Percentiles rank a stretch among this genome's conserved stretches.
phyloP scores from a whole-genome alignment of 108 stramenopile genomes.

The Stephanodiscus triporus region DNA sequence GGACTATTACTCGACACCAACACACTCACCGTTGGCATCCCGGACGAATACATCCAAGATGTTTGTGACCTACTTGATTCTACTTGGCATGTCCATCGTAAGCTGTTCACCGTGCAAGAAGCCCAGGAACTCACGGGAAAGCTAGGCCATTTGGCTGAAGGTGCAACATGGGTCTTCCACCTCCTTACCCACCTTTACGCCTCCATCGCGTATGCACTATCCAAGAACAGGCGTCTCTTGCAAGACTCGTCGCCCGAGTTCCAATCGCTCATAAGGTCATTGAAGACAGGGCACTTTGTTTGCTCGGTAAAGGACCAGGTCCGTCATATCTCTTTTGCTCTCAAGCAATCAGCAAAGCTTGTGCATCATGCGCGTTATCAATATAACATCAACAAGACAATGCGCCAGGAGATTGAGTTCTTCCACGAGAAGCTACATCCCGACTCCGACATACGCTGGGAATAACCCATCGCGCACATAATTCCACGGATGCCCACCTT shows the following conservation, averaged over 20 bases:
- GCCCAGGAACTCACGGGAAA: conserved; percentile 11
- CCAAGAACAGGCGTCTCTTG: not conserved
- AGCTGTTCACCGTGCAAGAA: not conserved
- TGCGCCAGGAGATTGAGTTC: conserved; percentile 22
- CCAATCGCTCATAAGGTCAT: no score
- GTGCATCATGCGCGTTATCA: not conserved
- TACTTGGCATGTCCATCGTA: not conserved
- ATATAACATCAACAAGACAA: conserved; percentile 12
- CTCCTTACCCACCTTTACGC: conserved; percentile 17
- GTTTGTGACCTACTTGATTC: not conserved
- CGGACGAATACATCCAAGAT: conserved; percentile 9
- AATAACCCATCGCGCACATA: conserved; percentile 10
- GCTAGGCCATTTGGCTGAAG: conserved; percentile 19
- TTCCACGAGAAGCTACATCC: conserved; percentile 3
- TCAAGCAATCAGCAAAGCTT: not conserved
- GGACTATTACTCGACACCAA: not conserved
- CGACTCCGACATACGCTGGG: not conserved
- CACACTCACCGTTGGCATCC: not conserved
- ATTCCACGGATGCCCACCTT: not conserved
- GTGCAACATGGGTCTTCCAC: conserved; percentile 22
- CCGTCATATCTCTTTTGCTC: not conserved
- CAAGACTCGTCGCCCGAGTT: conserved; percentile 1
- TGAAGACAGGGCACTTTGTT: no score
- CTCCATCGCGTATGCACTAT: conserved; percentile 15
- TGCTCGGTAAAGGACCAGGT: not conserved